Evolutionary conservation across 192 early-diverging fungal genomes (phyloP).

Genomic region (Glomus cerebriforme): DNA sequence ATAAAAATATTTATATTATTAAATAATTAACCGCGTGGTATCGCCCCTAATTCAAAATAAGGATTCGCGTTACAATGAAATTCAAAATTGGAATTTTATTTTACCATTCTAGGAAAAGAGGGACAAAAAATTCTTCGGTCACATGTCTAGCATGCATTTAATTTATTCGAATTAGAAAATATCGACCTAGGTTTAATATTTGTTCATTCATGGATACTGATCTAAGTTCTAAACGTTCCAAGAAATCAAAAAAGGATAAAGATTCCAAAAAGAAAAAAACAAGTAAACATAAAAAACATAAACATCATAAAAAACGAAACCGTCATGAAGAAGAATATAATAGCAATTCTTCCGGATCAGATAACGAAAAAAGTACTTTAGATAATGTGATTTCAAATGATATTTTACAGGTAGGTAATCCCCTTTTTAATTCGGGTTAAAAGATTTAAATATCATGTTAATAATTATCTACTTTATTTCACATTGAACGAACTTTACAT

Average conservation of each 20-base stretch:
- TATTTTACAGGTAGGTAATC: background rate
- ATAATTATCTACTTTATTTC: background rate
- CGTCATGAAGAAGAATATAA: background rate
- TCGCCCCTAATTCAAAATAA: background rate
- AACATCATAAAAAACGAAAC: conserved; percentile 9
- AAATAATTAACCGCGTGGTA: background rate
- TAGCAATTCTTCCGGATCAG: background rate
- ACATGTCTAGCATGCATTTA: no score
- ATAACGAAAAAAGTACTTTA: background rate
- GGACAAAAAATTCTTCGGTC: background rate
- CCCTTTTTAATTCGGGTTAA: background rate
- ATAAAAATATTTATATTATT: no score
- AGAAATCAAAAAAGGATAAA: conserved; percentile 23
- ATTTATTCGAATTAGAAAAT: background rate
- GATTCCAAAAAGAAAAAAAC: conserved; percentile 3
- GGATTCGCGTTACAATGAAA: no score
- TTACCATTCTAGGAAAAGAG: background rate
- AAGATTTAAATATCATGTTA: background rate
- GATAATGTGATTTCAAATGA: background rate
- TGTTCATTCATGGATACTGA: background rate
- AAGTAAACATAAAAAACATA: conserved; percentile 10
- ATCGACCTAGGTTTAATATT: background rate
- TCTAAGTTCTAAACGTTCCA: background rate
- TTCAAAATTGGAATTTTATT: no score
- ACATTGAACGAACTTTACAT: no score